phyloP scores from a whole-genome alignment of 2,329 filamentous ascomycete species.

The Fusarium siculi region DNA sequence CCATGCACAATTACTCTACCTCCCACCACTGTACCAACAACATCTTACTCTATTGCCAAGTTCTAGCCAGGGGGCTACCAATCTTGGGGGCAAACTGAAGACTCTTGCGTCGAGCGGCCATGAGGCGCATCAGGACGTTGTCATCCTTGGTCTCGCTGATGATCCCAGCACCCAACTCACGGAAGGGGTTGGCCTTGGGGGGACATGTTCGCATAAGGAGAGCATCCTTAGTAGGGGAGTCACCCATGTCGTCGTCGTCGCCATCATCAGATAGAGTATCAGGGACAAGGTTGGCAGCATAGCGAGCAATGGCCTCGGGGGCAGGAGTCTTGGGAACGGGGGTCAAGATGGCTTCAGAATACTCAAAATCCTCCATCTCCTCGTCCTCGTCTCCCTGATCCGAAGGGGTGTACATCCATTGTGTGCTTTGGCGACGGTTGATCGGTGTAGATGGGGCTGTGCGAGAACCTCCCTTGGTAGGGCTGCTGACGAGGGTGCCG shows the following conservation, averaged over 20 bases:
- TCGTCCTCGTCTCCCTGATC: conserved; percentile 54
- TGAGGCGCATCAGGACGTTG: conserved; percentile 69
- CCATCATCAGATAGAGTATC: conserved; percentile 56
- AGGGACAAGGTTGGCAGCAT: conserved; percentile 60
- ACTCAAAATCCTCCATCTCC: conserved; percentile 54
- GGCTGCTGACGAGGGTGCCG: conserved; percentile 65
- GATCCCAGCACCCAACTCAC: conserved; percentile 57
- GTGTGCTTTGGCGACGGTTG: conserved; percentile 63
- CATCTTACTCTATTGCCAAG: conserved; percentile 54
- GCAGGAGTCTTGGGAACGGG: conserved; percentile 69
- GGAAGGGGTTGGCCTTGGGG: conserved; percentile 56
- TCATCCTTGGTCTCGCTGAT: conserved; percentile 64
- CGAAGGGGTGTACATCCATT: conserved; percentile 66
- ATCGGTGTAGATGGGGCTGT: conserved; percentile 59
- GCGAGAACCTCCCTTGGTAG: conserved; percentile 49
- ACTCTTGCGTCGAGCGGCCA: conserved; percentile 80
- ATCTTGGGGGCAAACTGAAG: conserved; percentile 81
- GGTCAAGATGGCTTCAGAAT: conserved; percentile 59
- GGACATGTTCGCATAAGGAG: conserved; percentile 66
- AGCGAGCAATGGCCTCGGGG: conserved; percentile 64
- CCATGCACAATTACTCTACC: conserved; percentile 25
- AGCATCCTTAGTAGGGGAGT: conserved; percentile 49
- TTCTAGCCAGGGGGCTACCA: conserved; percentile 74
- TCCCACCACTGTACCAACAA: background rate
- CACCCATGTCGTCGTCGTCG: conserved; percentile 41